Percentiles rank a stretch among this genome's conserved stretches.
Conservation (phyloP, 495 filamentous ascomycete species). For the Podospora conica region DNA sequence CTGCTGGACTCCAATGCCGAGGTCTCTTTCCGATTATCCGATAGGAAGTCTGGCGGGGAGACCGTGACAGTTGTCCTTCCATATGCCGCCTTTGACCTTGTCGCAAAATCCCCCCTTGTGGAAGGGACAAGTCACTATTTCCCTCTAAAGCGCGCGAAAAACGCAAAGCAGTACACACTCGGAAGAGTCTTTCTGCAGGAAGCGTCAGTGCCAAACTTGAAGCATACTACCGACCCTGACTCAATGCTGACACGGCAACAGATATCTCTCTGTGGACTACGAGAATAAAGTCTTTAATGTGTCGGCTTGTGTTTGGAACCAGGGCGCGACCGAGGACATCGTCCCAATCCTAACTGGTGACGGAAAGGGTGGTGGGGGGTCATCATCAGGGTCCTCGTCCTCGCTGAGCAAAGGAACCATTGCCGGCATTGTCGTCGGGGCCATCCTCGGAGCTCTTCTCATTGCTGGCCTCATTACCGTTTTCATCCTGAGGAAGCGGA, state of each 20-base stretch:
- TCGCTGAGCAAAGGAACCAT: constrained; percentile 29
- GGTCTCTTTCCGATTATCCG: constrained; percentile 47
- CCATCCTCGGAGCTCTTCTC: constrained; percentile 18
- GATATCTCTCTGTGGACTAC: constrained; percentile 44
- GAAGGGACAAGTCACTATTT: constrained; percentile 41
- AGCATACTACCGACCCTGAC: not conserved
- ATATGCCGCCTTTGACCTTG: constrained; percentile 48
- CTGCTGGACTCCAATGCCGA: constrained; percentile 44
- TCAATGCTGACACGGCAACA: not conserved
- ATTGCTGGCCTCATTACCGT: constrained; percentile 16
- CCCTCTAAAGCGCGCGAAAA: constrained; percentile 44
- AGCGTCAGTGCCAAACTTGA: constrained; percentile 31
- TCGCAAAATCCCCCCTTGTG: constrained; percentile 36
- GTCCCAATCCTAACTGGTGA: constrained; percentile 26
- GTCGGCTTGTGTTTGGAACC: constrained; percentile 34
- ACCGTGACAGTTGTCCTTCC: constrained; percentile 46
- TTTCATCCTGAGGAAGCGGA: constrained; percentile 23
- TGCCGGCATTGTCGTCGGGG: constrained; percentile 32
- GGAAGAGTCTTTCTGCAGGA: constrained; percentile 54
- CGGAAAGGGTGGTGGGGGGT: not conserved
- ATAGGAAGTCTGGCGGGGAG: constrained; percentile 32
- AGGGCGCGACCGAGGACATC: constrained; percentile 29
- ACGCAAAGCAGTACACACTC: constrained; percentile 49
- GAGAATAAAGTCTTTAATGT: constrained; percentile 43
- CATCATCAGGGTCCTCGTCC: not conserved